Evolutionary conservation across 306 rosid species (phyloP), one percentile per base, ranked within the genome.

Genomic region (Calophaca sinica): DNA sequence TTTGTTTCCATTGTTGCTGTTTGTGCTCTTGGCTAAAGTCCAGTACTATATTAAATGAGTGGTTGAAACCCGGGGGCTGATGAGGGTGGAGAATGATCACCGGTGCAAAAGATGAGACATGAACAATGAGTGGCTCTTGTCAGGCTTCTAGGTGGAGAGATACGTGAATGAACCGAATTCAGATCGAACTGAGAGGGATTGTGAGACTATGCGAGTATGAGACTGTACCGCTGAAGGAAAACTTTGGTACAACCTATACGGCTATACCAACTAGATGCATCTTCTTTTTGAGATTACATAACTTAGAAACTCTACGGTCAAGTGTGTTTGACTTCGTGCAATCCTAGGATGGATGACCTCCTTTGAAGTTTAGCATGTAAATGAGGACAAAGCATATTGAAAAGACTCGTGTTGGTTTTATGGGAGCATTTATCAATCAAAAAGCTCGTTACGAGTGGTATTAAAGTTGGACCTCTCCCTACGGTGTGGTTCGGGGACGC

Each of bases 1-100:
- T 54, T 62, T 57, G 28, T 65, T 63, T 73, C 29, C 55, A 50
- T 58, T 62, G 45, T 70, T 55, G 64, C 29, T 29, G 67, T 29
- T 44, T 54, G 32, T 59, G 46, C 48, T 75, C 44, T 35, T 28
- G 44, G 68, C 61, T 66, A 71, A 74, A 65, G 64, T 59, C 71
- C 10, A 46, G 70, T 50, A 32, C 20, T 10, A 6, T 60, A 38
- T 28, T 68, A 31, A 67, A 36, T 6, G 54, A 8, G 9, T 8
- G 3, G 11, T 8, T 42, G 7, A 42, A 42, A 42, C 48, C 9
- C 2, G 48, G 48, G 9, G 9, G 3, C 48, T 9, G 11, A 42
- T 2, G 48, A 7, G 48, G 3, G 48, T 5, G 48, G 5, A 42
- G 9, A 8, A 8, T 42, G 48, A 42, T 42, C 9, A 42, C 11